A percentile compares a stretch with the other conserved stretches of the same genome.
These are phyloP conservation scores for Hevea brasiliensis DNA, from an alignment of 345 rosid genomes.

Conservation along the genomic window DNA sequence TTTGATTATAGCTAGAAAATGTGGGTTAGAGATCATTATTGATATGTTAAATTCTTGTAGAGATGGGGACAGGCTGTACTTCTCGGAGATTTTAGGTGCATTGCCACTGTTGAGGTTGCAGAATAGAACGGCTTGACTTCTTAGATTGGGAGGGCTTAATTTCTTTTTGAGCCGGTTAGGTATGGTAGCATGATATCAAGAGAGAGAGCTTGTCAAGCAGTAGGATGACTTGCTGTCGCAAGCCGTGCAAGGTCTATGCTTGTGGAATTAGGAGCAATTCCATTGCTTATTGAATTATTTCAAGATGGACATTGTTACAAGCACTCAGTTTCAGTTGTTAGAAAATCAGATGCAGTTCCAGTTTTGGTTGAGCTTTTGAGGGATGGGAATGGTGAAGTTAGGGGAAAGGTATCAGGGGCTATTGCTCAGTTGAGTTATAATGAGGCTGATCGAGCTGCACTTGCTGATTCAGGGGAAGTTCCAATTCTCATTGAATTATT, in stretches of 20 bases:
- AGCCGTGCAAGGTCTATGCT: slow-evolving; percentile 45
- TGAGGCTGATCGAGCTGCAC: slow-evolving; percentile 40
- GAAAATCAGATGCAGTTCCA: slow-evolving; percentile 60
- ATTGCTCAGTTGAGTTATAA: slow-evolving; percentile 55
- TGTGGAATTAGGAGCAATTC: slow-evolving; percentile 51
- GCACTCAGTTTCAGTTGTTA: slow-evolving; percentile 46
- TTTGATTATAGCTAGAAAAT: slow-evolving; percentile 34
- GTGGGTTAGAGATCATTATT: slow-evolving; percentile 48
- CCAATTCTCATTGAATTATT: slow-evolving; percentile 45
- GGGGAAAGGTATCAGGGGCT: slow-evolving; percentile 50
- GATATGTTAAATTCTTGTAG: slow-evolving; percentile 35
- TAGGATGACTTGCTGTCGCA: slow-evolving; percentile 47
- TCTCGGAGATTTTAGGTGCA: slow-evolving; percentile 63
- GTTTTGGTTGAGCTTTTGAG: slow-evolving; percentile 46
- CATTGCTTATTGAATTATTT: slow-evolving; percentile 52
- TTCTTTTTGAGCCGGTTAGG: slow-evolving; percentile 52
- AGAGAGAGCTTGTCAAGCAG: slow-evolving; percentile 68
- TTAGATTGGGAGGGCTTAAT: slow-evolving; percentile 43
- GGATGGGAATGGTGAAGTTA: slow-evolving; percentile 40
- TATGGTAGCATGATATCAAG: slow-evolving; percentile 53
- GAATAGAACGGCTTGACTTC: slow-evolving; percentile 45
- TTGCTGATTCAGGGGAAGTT: slow-evolving; percentile 43
- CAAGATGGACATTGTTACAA: slow-evolving; percentile 51
- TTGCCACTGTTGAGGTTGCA: slow-evolving; percentile 49
- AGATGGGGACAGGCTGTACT: slow-evolving; percentile 37